Evolutionary conservation across 75 land plant species (phyloP).

Genomic region (Gnetum montanum): DNA sequence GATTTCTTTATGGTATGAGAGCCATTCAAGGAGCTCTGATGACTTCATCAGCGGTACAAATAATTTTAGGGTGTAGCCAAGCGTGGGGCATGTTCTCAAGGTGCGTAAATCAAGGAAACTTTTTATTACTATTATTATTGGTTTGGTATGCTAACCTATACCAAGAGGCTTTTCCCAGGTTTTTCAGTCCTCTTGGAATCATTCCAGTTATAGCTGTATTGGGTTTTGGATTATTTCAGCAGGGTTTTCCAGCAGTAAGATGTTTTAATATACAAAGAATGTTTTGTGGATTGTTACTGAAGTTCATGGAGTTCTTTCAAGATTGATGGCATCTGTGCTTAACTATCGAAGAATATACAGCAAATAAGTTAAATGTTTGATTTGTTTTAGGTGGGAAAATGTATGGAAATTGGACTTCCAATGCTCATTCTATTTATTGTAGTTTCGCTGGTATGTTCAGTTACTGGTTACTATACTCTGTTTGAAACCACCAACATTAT

Average conservation of each 20-base stretch:
- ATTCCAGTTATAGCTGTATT: constrained; percentile 83
- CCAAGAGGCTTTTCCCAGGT: constrained; percentile 29
- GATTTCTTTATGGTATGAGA: constrained; percentile 63
- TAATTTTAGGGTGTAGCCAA: constrained; percentile 69
- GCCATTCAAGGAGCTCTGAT: constrained; percentile 80
- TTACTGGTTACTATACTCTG: not conserved
- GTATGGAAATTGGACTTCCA: constrained; percentile 36
- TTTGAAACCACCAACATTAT: not conserved
- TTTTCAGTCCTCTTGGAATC: constrained; percentile 77
- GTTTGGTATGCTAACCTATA: too few relatives aligned
- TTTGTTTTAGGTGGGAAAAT: constrained; percentile 49
- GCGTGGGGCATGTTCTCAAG: constrained; percentile 54
- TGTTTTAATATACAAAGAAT: too few relatives aligned
- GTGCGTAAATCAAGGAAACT: constrained; percentile 11
- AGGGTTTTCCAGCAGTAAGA: constrained; percentile 82
- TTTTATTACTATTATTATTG: too few relatives aligned
- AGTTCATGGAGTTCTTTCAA: too few relatives aligned
- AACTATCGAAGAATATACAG: too few relatives aligned
- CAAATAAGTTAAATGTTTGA: too few relatives aligned
- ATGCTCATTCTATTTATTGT: constrained; percentile 24
- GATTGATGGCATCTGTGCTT: too few relatives aligned
- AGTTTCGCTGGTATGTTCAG: constrained; percentile 37
- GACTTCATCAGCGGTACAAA: constrained; percentile 53
- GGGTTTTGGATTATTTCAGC: constrained; percentile 78
- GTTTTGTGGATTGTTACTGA: too few relatives aligned